phyloP scores from a whole-genome alignment of 441 rosid genomes.

The Bruguiera hainesii region DNA sequence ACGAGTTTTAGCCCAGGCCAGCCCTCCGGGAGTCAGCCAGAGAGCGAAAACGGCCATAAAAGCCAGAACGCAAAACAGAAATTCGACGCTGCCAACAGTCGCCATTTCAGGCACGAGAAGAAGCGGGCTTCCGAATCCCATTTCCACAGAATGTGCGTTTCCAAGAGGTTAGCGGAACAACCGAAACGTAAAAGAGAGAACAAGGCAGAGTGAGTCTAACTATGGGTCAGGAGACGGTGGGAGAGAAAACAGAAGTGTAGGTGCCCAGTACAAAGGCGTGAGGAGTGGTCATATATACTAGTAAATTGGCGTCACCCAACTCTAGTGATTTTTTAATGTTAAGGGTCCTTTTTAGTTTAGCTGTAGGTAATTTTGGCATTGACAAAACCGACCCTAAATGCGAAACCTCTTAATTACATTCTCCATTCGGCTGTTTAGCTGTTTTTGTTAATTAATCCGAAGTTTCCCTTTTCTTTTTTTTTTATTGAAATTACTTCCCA shows the following conservation, averaged over 20 bases:
- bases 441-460: too few relatives aligned
- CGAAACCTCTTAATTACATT: too few relatives aligned
- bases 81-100: constrained; percentile 24
- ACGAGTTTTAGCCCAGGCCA: constrained; percentile 58
- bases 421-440: too few relatives aligned
- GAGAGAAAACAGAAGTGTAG: background rate
- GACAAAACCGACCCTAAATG: too few relatives aligned
- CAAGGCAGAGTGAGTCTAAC: background rate
- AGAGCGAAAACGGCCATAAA: constrained; percentile 36
- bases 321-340: too few relatives aligned
- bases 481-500: too few relatives aligned
- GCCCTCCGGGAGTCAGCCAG: constrained; percentile 61
- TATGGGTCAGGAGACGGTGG: background rate
- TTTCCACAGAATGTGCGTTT: background rate
- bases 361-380: too few relatives aligned
- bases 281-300: background rate
- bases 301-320: background rate
- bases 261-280: background rate
- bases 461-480: too few relatives aligned
- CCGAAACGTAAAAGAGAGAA: background rate
- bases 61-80: constrained; percentile 27
- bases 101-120: background rate
- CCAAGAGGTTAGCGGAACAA: background rate
- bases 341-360: too few relatives aligned
- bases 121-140: background rate